These are phyloP conservation scores for Lecanicillium sp. DNA, from an alignment of 2,329 filamentous ascomycete species.

Conservation along the genomic window DNA sequence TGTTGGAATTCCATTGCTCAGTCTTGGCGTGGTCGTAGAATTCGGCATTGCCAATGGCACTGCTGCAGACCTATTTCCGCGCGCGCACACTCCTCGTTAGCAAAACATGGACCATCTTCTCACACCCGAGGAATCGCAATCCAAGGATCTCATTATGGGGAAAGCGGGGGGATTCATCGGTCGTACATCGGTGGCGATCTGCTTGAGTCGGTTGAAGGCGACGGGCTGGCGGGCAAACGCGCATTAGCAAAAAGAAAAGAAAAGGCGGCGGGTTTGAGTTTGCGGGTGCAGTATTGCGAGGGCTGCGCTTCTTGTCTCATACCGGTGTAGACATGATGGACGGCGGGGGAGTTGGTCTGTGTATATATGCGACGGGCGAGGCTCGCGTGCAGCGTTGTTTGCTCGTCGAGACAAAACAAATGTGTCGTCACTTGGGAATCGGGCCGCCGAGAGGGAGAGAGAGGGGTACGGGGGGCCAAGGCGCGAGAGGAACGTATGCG, in stretches of 20 bases:
- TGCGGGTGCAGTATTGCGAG: no score
- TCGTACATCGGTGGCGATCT: conserved; percentile 75
- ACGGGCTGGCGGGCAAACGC: conserved; percentile 54
- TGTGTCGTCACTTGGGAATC: neutral
- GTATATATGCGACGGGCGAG: no score
- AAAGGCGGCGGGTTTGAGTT: neutral
- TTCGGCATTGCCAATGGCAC: conserved; percentile 65
- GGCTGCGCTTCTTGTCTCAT: conserved; percentile 10
- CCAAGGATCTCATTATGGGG: no score
- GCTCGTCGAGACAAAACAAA: neutral
- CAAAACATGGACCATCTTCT: neutral
- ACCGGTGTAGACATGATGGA: conserved; percentile 35
- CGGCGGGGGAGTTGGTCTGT: conserved; percentile 2
- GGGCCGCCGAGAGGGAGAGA: neutral
- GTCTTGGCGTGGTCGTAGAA: conserved; percentile 86
- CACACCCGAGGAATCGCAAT: conserved; percentile 1
- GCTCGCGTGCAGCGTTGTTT: conserved; percentile 8
- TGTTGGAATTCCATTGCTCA: conserved; percentile 80
- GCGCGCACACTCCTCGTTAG: conserved; percentile 18
- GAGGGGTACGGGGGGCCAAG: neutral
- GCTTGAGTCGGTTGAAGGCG: conserved; percentile 68
- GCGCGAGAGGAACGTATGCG: no score
- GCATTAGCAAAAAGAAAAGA: conserved; percentile 18
- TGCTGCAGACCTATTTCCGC: conserved; percentile 66
- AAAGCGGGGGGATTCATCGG: conserved; percentile 24